A percentile compares a stretch with the other conserved stretches of the same genome.
phyloP scores from a whole-genome alignment of 345 rosid genomes.

The Eucalyptus urophylla region DNA sequence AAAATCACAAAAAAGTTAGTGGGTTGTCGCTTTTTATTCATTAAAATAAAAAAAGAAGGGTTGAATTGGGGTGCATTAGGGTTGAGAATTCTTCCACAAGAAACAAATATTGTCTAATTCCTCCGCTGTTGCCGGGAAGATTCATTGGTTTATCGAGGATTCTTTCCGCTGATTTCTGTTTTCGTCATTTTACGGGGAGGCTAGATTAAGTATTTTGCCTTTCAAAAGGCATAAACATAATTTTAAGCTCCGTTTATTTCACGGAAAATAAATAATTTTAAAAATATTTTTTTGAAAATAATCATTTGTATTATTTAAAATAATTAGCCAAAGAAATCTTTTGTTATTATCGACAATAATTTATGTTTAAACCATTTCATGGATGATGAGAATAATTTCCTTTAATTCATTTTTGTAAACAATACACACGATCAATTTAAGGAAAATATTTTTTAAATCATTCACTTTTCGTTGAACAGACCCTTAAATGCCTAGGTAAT shows the following conservation, averaged over 20 bases:
- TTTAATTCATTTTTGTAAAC: not conserved
- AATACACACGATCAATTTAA: not conserved
- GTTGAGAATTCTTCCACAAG: not conserved
- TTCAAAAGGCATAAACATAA: not conserved
- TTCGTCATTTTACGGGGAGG: not conserved
- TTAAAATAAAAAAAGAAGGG: not conserved
- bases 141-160: not conserved
- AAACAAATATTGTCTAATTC: not conserved
- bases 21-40: not conserved
- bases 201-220: not conserved
- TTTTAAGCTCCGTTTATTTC: not conserved
- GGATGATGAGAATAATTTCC: not conserved
- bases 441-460: not conserved
- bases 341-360: too few relatives aligned
- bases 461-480: rapidly evolving
- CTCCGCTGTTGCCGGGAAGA: not conserved
- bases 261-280: too few relatives aligned
- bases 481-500: not conserved
- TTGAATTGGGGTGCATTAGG: not conserved
- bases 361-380: too few relatives aligned
- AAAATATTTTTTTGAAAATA: too few relatives aligned
- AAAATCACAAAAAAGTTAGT: not conserved
- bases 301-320: not conserved
- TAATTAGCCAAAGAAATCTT: not conserved
- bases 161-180: not conserved